Base-by-base conservation (phyloP, 208 protist species). In the Herpetomonas tarakana region DNA sequence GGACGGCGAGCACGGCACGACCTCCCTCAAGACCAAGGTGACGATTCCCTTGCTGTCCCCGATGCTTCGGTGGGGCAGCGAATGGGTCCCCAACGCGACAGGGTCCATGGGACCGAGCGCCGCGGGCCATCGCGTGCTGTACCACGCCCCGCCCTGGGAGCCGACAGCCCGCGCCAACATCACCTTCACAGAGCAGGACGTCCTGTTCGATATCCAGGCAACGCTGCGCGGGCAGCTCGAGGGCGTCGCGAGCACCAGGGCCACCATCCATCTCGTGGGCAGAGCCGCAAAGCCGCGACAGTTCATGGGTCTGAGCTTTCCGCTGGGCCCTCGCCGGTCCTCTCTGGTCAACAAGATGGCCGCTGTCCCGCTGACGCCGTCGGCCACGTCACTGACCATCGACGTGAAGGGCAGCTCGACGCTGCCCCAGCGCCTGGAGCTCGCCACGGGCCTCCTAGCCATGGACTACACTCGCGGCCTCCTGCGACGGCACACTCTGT, bases 381-480 rank as follows among this genome's bases (percentile, higher is more conserved):
- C 61, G 21, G 4, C 12, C 2, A 12, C 71, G 39, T 39, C 24
- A 19, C 9, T 78, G 7, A 52, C 28, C 29, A 28, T 54, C 19
- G 29, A 12, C 6, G 16, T 24, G 22, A 27, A 39, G 25, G 38
- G 3, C 21, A 14, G 2, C 9, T 29, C 31, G n/a, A 35, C n/a
- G 4, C 12, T 30, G 12, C 39, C 16, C 22, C 38, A 14, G 21
- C 21, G 55, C 2, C 30, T 66, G 49, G 53, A 22, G 51, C 19
- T 55, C 3, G 49, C 30, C 12, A 29, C 31, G 1, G 68, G 54
- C 6, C 53, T 44, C 27, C 19, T 81, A 9, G 47, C 75, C 14
- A 69, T 83, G 66, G 76, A 83, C 52, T 83, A 83, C 67, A 83
- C 76, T 11, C 60, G 76, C 12, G 76, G 76, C 19, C 55, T 78